These are phyloP conservation scores for Tetradesmus obliquus DNA, from an alignment of 139 green algal species.

Conservation along the genomic window DNA sequence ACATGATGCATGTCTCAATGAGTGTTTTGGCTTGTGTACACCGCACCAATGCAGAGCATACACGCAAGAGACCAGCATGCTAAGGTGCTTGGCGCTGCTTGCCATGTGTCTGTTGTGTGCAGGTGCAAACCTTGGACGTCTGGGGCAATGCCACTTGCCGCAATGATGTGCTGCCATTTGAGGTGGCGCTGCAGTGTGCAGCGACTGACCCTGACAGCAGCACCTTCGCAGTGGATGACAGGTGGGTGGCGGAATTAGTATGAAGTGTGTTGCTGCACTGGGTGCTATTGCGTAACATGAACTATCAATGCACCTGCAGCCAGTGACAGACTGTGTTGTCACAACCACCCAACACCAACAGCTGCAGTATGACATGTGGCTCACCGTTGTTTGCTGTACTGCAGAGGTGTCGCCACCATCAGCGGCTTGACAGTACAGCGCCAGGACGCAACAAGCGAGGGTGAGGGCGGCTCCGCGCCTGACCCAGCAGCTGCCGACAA, in stretches of 20 bases:
- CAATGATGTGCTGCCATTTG: conserved; percentile 50
- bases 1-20: neutral
- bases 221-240: conserved; percentile 50
- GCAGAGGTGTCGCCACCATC: conserved; percentile 32
- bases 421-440: neutral
- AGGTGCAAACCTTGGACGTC: conserved; percentile 61
- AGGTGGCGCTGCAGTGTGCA: conserved; percentile 48
- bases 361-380: neutral
- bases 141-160: conserved; percentile 72
- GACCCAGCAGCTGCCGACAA: conserved; percentile 10
- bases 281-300: neutral
- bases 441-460: neutral
- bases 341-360: too few species aligned
- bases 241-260: neutral
- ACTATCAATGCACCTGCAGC: neutral
- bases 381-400: neutral
- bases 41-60: too few species aligned
- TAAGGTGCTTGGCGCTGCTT: neutral
- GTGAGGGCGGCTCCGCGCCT: neutral
- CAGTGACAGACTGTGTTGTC: neutral
- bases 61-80: too few species aligned
- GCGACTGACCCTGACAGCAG: conserved; percentile 23
- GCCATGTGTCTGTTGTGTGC: conserved; percentile 5
- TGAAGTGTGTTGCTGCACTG: neutral
- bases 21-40: neutral